Evolutionary conservation across 2,329 filamentous ascomycete species (phyloP).

Genomic region (Aspergillus persii): DNA sequence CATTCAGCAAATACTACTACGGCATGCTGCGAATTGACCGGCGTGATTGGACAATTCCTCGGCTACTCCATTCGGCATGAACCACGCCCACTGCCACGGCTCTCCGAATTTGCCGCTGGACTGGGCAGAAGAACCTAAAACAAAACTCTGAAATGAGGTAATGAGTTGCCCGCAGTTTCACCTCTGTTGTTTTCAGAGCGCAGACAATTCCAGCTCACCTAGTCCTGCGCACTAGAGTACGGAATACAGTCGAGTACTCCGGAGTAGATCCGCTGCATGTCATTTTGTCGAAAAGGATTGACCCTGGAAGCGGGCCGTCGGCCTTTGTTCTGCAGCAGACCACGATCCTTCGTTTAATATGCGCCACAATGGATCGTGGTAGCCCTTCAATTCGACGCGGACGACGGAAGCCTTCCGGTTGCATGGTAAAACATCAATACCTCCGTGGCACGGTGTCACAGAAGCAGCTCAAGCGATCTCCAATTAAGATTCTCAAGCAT

Average conservation of each 20-base stretch:
- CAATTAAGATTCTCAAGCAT: conserved; percentile 12
- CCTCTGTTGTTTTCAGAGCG: neutral
- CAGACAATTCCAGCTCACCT: neutral
- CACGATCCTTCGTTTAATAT: neutral
- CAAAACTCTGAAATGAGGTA: neutral
- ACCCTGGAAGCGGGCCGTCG: neutral
- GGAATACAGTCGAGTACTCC: neutral
- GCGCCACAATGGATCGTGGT: neutral
- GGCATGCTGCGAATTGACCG: neutral
- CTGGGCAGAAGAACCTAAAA: neutral
- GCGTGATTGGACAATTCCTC: neutral
- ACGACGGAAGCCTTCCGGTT: neutral
- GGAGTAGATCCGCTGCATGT: conserved; percentile 3
- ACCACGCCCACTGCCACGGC: neutral
- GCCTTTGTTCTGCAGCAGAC: neutral
- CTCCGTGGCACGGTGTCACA: neutral
- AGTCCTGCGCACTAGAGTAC: neutral
- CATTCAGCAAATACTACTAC: neutral
- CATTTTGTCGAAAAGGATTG: conserved; percentile 3
- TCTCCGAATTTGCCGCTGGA: conserved; percentile 3
- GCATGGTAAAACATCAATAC: neutral
- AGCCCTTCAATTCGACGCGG: neutral
- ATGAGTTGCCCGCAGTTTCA: neutral
- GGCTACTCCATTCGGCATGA: neutral
- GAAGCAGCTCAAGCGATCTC: conserved; percentile 11